Conservation (phyloP, 257 asterid species). For the Plantago ovata region DNA sequence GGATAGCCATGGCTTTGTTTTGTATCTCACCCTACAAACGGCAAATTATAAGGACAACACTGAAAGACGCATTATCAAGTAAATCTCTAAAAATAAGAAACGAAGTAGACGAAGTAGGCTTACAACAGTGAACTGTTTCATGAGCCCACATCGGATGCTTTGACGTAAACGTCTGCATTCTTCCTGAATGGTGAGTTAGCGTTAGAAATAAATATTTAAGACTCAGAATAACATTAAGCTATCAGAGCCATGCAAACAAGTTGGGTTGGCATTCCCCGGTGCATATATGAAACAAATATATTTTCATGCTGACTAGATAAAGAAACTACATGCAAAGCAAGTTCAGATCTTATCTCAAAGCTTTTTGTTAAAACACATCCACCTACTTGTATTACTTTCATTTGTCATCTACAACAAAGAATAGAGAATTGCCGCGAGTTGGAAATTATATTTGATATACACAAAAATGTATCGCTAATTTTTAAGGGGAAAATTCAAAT, state of each 20-base stretch:
- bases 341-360: not conserved
- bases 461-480: no score
- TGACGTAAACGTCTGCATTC: conserved; percentile 84
- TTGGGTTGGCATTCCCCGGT: conserved; percentile 14
- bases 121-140: conserved; percentile 68
- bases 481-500: no score
- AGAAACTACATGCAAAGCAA: not conserved
- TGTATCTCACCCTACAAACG: conserved; percentile 67
- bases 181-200: conserved; percentile 47
- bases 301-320: not conserved
- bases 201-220: conserved; percentile 11
- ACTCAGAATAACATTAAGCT: conserved; percentile 10
- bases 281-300: not conserved
- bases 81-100: conserved; percentile 17
- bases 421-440: no score
- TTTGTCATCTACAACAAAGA: not conserved
- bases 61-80: conserved; percentile 9
- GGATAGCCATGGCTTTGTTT: conserved; percentile 69
- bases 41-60: conserved; percentile 19
- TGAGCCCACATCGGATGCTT: conserved; percentile 76
- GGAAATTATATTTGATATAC: no score
- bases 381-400: not conserved
- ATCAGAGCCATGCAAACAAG: conserved; percentile 8
- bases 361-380: not conserved
- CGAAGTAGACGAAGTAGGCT: conserved; percentile 42